Evolutionary conservation across 495 filamentous ascomycete species (phyloP), one percentile per base, ranked within the genome.

Genomic region (Cryomyces minteri): DNA sequence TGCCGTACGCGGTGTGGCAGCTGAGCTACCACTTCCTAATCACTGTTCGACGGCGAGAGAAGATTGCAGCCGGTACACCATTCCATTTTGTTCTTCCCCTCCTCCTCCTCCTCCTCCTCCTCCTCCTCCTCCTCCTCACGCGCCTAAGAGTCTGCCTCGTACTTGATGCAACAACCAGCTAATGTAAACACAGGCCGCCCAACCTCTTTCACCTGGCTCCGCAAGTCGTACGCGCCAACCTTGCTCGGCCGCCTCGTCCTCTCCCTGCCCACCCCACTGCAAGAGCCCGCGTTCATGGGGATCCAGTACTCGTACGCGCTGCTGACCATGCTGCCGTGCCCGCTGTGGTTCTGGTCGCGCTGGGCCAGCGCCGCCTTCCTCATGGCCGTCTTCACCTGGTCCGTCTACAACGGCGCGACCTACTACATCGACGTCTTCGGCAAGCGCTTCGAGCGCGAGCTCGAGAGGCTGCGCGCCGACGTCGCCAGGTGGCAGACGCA

Each of bases 401-500:
- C 80, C 53, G 74, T 94, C 42, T 85, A 94, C 61, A 98, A 98
- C 51, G 90, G 90, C 30, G 84, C 87, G 28, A 94, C 87, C 10
- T 98, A 82, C 59, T 98, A 98, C 60, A 94, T 96, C 58, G 90
- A 98, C 52, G 80, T 94, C 10, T 98, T 94, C 52, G 90, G 90
- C 46, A 94, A 81, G 57, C 76, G 87, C 5, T 96, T 96, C 68
- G 84, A 96, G 67, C 92, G 87, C 58, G 92, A 98, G 62, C 68
- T 98, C 18, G 92, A 96, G 60, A 73, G 80, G 32, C 71, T 98
- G 62, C 87, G 81, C 66, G 74, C 72, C 46, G 90, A 98, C 59
- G 86, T 95, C 31, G 78, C 77, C 6, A 87, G 84, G 56, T 94
- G 86, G 88, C 86, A 94, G 60, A 63, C n/a, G n/a, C n/a, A n/a